phyloP scores from a whole-genome alignment of 2,329 filamentous ascomycete species.

The Diaporthe citri region DNA sequence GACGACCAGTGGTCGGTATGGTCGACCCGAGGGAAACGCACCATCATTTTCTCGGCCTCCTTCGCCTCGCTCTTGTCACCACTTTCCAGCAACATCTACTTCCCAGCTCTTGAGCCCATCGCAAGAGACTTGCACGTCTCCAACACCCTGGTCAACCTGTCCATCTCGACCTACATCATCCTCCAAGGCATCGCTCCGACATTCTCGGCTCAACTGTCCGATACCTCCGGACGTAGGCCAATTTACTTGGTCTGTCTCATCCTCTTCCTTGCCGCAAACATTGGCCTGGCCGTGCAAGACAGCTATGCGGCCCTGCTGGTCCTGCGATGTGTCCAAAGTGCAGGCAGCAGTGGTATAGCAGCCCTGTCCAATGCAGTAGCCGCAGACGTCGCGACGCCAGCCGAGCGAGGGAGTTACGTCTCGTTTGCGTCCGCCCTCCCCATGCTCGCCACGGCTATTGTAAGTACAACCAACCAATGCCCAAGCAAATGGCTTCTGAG shows the following conservation, averaged over 20 bases:
- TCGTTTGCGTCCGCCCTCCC: constrained; percentile 55
- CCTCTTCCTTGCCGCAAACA: constrained; percentile 58
- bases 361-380: constrained; percentile 67
- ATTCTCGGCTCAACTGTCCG: constrained; percentile 63
- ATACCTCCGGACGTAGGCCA: constrained; percentile 58
- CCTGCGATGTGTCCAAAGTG: constrained; percentile 56
- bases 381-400: constrained; percentile 72
- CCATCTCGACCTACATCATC: constrained; percentile 62
- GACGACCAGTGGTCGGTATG: neutral
- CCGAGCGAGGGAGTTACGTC: constrained; percentile 69
- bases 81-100: constrained; percentile 64
- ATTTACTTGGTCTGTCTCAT: constrained; percentile 60
- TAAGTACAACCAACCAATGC: neutral
- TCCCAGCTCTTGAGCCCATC: constrained; percentile 63
- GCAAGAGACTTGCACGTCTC: constrained; percentile 61
- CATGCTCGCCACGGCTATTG: constrained; percentile 47
- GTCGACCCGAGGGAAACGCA: neutral
- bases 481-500: neutral
- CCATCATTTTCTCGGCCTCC: constrained; percentile 41
- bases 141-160: constrained; percentile 59
- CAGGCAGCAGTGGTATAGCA: constrained; percentile 67
- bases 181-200: constrained; percentile 68
- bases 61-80: constrained; percentile 59
- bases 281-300: constrained; percentile 58
- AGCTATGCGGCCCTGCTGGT: constrained; percentile 60